These are phyloP conservation scores for Funneliformis mosseae DNA, from an alignment of 192 early-diverging fungal species.

Conservation along the genomic window DNA sequence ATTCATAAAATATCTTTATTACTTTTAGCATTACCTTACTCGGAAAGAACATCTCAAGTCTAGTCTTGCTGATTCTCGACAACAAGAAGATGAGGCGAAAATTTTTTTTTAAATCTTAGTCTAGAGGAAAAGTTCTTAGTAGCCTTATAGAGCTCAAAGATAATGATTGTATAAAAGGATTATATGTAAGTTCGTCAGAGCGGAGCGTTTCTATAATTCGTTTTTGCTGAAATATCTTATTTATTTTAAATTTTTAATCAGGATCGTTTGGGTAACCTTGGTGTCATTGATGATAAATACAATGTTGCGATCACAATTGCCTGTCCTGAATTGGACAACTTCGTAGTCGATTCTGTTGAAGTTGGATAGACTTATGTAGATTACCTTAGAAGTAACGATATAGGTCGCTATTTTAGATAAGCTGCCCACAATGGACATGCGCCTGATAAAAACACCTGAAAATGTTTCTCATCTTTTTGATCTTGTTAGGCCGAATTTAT, in stretches of 20 bases:
- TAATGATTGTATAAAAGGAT: slow-evolving; percentile 72
- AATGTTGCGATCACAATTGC: slow-evolving; percentile 95
- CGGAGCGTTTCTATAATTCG: neutral
- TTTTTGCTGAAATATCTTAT: neutral
- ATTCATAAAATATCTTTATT: slow-evolving; percentile 14
- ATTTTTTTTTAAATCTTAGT: slow-evolving; percentile 61
- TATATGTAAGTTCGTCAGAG: slow-evolving; percentile 55
- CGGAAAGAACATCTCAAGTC: slow-evolving; percentile 47
- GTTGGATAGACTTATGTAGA: slow-evolving; percentile 89
- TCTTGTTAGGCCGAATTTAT: slow-evolving; percentile 79
- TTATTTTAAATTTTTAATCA: slow-evolving; percentile 32
- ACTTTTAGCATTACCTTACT: slow-evolving; percentile 39
- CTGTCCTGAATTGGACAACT: slow-evolving; percentile 78
- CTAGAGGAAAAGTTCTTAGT: slow-evolving; percentile 67
- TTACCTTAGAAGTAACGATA: slow-evolving; percentile 76
- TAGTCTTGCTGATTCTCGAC: slow-evolving; percentile 49
- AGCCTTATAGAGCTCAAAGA: slow-evolving; percentile 72
- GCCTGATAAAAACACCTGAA: slow-evolving; percentile 67
- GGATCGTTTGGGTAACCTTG: slow-evolving; percentile 94
- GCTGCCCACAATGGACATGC: slow-evolving; percentile 55
- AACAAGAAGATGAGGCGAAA: slow-evolving; percentile 75
- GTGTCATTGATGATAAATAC: slow-evolving; percentile 90
- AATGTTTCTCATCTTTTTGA: slow-evolving; percentile 89
- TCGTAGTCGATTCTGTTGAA: slow-evolving; percentile 90
- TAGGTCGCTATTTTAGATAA: slow-evolving; percentile 86